Evolutionary conservation across 2,329 filamentous ascomycete genomes (phyloP).

Genomic region (Epichloe sibirici): DNA sequence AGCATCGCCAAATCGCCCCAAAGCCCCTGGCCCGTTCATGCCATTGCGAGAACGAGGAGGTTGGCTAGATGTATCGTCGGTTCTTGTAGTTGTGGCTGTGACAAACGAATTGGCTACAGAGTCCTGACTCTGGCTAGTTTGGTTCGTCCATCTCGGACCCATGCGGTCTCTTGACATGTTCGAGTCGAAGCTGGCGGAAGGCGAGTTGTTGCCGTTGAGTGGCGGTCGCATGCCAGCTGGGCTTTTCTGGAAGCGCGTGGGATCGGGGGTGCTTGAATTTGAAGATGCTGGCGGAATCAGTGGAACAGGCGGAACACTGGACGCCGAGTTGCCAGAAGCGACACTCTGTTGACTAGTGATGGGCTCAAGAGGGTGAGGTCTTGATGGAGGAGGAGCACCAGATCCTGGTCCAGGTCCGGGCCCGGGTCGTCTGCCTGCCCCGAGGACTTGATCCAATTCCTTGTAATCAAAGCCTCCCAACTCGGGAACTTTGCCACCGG

Average conservation of each 20-base stretch:
- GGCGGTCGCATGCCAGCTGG: slow-evolving; percentile 20
- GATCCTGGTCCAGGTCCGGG: slow-evolving; percentile 15
- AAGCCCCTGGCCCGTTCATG: slow-evolving; percentile 25
- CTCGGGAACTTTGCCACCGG: slow-evolving; percentile 68
- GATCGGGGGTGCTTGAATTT: slow-evolving; percentile 13
- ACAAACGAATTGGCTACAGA: slow-evolving; percentile 36
- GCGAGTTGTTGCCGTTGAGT: slow-evolving; percentile 33
- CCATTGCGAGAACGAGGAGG: slow-evolving; percentile 43
- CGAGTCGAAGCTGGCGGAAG: slow-evolving; percentile 40
- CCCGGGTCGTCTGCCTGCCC: slow-evolving; percentile 34
- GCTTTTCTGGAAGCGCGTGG: slow-evolving; percentile 16
- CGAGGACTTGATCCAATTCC: slow-evolving; percentile 66
- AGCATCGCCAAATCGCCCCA: slow-evolving; percentile 23
- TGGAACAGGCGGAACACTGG: slow-evolving; percentile 6
- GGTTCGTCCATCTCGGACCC: slow-evolving; percentile 33
- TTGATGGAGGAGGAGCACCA: slow-evolving; percentile 7
- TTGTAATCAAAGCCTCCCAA: slow-evolving; percentile 71
- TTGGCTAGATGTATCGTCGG: slow-evolving; percentile 38
- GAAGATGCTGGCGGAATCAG: slow-evolving; percentile 9
- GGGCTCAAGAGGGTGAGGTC: slow-evolving; percentile 17
- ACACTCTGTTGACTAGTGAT: slow-evolving; percentile 10
- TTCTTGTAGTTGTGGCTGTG: slow-evolving; percentile 21
- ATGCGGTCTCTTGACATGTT: slow-evolving; percentile 25
- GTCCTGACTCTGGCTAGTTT: slow-evolving; percentile 45
- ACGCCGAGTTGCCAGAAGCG: slow-evolving; percentile 9